phyloP scores from a whole-genome alignment of 495 filamentous ascomycete genomes.

The Saxophila tyrrhenica region DNA sequence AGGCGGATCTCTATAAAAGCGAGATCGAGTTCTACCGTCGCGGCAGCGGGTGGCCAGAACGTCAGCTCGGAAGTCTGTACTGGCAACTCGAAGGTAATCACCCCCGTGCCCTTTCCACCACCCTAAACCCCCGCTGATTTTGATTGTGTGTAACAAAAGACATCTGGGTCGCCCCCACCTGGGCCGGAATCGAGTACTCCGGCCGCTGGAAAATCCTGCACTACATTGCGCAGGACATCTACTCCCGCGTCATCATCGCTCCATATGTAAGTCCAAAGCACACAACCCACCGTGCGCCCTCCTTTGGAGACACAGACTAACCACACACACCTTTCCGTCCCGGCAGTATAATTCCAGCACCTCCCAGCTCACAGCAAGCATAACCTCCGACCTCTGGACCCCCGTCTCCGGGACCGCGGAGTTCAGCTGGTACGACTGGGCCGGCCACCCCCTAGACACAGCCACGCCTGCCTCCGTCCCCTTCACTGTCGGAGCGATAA shows the following conservation, averaged over 20 bases:
- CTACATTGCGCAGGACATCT: slow-evolving; percentile 49
- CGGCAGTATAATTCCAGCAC: neutral
- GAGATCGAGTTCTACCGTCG: slow-evolving; percentile 57
- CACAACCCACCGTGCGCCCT: slow-evolving; percentile 36
- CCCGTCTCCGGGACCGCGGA: neutral
- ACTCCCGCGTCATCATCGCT: slow-evolving; percentile 48
- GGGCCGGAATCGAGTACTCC: slow-evolving; percentile 53
- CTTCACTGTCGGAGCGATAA: neutral
- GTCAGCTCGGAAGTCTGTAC: slow-evolving; percentile 53
- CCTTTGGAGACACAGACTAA: no score
- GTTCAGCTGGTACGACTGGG: neutral
- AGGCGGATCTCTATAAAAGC: slow-evolving; percentile 53
- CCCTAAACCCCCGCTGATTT: neutral
- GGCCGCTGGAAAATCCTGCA: slow-evolving; percentile 58
- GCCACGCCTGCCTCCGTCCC: neutral
- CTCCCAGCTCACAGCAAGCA: neutral
- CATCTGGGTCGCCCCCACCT: slow-evolving; percentile 45
- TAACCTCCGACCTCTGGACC: neutral
- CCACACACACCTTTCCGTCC: no score
- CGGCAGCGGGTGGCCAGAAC: slow-evolving; percentile 47
- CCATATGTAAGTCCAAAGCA: slow-evolving; percentile 55
- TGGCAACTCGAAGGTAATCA: slow-evolving; percentile 64
- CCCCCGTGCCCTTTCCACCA: slow-evolving; percentile 23
- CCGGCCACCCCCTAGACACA: neutral
- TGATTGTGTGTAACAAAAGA: neutral